Conservation (phyloP, 345 rosid species). For the Viola odorata region DNA sequence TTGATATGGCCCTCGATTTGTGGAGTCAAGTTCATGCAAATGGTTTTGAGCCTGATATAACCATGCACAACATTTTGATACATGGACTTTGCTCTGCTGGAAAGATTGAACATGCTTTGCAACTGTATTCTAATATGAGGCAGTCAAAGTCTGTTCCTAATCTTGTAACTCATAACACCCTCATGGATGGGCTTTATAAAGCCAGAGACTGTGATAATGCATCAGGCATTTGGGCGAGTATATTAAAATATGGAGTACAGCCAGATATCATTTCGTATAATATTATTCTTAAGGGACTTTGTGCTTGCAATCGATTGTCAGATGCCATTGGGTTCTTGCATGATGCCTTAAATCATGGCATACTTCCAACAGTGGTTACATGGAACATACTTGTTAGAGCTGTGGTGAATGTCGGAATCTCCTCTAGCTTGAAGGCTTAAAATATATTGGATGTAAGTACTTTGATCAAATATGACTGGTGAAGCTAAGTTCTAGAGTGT, state of each 20-base stretch:
- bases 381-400: constrained; percentile 88
- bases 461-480: constrained; percentile 1
- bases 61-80: constrained; percentile 71
- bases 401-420: constrained; percentile 28
- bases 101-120: constrained; percentile 60
- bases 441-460: too few relatives aligned
- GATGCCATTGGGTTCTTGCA: constrained; percentile 57
- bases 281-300: constrained; percentile 66
- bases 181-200: constrained; percentile 79
- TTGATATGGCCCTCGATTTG: constrained; percentile 56
- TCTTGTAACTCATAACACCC: constrained; percentile 75
- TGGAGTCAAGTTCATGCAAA: constrained; percentile 53
- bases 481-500: neutral
- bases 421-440: too few relatives aligned
- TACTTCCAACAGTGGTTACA: constrained; percentile 53
- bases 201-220: constrained; percentile 54
- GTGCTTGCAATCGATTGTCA: constrained; percentile 52
- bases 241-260: constrained; percentile 42
- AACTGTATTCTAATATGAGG: constrained; percentile 52
- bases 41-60: constrained; percentile 62
- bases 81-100: constrained; percentile 78
- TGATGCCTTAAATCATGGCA: constrained; percentile 59
- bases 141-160: constrained; percentile 48
- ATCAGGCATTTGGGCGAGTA: constrained; percentile 56
- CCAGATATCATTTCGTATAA: constrained; percentile 85